phyloP scores from a whole-genome alignment of 345 rosid species.

The Hibiscus mutabilis region DNA sequence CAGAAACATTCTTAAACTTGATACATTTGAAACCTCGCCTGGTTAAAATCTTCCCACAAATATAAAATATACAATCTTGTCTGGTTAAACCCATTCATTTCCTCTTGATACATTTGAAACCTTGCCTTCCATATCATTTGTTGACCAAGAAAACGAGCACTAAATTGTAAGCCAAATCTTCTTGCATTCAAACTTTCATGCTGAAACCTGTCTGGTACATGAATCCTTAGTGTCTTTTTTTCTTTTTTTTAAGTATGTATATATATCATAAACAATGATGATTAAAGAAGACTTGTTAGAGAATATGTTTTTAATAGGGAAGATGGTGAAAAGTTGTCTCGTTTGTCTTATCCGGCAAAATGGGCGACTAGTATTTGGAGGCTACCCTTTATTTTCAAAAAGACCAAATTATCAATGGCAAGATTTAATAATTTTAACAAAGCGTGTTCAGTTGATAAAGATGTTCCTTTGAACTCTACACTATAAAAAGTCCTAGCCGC shows the following conservation, averaged over 20 bases:
- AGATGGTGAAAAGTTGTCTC: neutral
- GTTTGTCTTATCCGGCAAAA: slow-evolving; percentile 6
- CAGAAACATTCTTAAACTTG: neutral
- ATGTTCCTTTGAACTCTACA: no score
- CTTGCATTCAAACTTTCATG: neutral
- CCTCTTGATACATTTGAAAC: neutral
- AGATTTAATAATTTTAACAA: no score
- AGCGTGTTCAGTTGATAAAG: no score
- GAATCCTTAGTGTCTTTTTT: neutral
- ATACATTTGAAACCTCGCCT: no score
- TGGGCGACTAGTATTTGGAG: neutral
- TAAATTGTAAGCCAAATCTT: neutral
- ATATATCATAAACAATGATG: neutral
- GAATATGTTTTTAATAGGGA: neutral
- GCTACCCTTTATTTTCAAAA: neutral
- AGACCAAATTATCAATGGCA: no score
- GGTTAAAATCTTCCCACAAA: neutral
- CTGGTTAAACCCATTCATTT: neutral
- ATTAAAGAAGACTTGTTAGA: neutral
- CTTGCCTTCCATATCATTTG: neutral
- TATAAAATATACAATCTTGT: neutral
- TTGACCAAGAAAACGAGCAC: neutral
- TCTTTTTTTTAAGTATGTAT: neutral
- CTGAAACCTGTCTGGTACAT: slow-evolving; percentile 6
- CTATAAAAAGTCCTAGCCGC: no score